Conservation (phyloP, 2,329 filamentous ascomycete genomes). For the Keithomyces neogunnii region DNA sequence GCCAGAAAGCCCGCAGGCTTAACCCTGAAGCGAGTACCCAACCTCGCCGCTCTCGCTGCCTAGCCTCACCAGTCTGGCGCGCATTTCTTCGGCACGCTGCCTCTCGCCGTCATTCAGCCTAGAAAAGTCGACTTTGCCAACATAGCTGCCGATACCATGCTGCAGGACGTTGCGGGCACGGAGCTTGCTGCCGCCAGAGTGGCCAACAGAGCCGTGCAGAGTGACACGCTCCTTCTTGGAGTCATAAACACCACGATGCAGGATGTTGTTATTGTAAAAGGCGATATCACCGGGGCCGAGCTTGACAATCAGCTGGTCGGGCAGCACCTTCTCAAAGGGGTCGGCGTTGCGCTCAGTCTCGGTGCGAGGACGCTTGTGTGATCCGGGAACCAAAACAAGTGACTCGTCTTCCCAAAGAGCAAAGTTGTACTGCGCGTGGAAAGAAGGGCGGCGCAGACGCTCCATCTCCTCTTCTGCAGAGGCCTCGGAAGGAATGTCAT, state of each 20-base stretch:
- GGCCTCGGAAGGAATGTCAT: conserved; percentile 66
- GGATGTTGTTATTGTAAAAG: conserved; percentile 87
- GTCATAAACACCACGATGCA: conserved; percentile 64
- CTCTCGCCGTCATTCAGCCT: conserved; percentile 33
- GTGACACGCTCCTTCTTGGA: conserved; percentile 54
- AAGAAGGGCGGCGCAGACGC: conserved; percentile 51
- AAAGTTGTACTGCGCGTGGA: conserved; percentile 83
- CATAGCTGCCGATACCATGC: conserved; percentile 63
- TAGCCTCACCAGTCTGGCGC: conserved; percentile 51
- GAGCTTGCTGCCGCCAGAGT: conserved; percentile 42
- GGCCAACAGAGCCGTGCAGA: conserved; percentile 64
- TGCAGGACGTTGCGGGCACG: conserved; percentile 66
- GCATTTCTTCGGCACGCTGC: conserved; percentile 53
- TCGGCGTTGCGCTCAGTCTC: conserved; percentile 57
- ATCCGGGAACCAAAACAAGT: conserved; percentile 69
- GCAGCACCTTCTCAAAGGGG: conserved; percentile 53
- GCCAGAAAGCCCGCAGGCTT: conserved; percentile 9
- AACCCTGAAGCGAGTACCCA: conserved; percentile 54
- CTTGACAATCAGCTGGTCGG: conserved; percentile 55
- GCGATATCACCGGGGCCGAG: conserved; percentile 69
- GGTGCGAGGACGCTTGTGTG: conserved; percentile 64
- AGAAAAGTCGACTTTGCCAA: conserved; percentile 48
- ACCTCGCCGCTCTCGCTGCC: conserved; percentile 52
- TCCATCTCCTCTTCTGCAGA: conserved; percentile 57
- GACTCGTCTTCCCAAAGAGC: conserved; percentile 68